phyloP scores from a whole-genome alignment of 2,329 filamentous ascomycete species.

The Fusarium sp. region DNA sequence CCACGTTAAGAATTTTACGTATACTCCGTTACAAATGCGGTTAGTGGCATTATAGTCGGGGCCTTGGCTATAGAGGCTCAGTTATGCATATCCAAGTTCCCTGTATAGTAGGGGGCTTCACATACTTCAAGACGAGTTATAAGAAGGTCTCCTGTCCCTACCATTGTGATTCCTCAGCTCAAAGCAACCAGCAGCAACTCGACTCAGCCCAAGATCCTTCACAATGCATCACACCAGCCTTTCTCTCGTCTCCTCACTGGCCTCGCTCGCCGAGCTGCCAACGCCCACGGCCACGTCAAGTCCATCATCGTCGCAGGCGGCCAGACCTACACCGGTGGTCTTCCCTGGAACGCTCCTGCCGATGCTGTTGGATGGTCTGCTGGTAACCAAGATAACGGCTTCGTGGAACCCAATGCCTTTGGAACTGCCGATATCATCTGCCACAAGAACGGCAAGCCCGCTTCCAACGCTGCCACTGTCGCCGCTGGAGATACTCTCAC shows the following conservation, averaged over 20 bases:
- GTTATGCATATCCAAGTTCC: not conserved
- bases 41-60: not conserved
- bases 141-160: constrained; percentile 3
- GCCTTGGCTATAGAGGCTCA: constrained; percentile 9
- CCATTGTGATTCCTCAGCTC: not conserved
- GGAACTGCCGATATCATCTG: constrained; percentile 60
- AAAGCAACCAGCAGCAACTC: constrained; percentile 1
- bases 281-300: constrained; percentile 47
- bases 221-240: constrained; percentile 23
- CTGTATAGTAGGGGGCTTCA: constrained; percentile 20
- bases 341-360: constrained; percentile 43
- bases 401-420: constrained; percentile 58
- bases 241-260: constrained; percentile 30
- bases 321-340: constrained; percentile 48
- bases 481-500: constrained; percentile 70
- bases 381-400: constrained; percentile 55
- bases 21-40: constrained; percentile 32
- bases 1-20: not conserved
- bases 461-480: constrained; percentile 56
- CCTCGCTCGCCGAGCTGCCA: constrained; percentile 43
- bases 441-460: constrained; percentile 57
- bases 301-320: constrained; percentile 40
- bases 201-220: not conserved
- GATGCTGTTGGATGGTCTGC: constrained; percentile 53
- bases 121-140: not conserved